Conservation (phyloP, 1,139 yeast genomes). For the Yamadazyma sp. region DNA sequence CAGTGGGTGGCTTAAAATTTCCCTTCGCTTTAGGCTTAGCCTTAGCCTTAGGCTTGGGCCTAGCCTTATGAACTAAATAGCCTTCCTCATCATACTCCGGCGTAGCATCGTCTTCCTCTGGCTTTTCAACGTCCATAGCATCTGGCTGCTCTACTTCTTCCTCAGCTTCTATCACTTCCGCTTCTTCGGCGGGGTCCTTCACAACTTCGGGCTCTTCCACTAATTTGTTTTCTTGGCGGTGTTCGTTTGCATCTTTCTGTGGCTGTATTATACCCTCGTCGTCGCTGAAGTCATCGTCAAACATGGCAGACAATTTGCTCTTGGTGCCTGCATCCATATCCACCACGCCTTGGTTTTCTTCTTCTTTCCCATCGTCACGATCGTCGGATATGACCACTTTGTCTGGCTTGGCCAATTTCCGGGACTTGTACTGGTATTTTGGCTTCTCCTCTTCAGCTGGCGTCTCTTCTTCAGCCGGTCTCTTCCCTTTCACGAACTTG, state of each 20-base stretch:
- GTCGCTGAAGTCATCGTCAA: conserved; percentile 19
- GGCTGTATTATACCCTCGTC: conserved; percentile 12
- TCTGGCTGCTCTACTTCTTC: conserved; percentile 4
- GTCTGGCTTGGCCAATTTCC: conserved; percentile 35
- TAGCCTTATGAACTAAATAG: conserved; percentile 31
- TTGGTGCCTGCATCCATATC: conserved; percentile 6
- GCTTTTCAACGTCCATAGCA: conserved; percentile 6
- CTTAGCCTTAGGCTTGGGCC: conserved; percentile 13
- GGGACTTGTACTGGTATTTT: conserved; percentile 38
- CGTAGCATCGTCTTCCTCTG: conserved; percentile 2
- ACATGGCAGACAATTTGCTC: conserved; percentile 14
- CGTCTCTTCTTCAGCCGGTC: conserved; percentile 6
- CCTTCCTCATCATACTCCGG: conserved; percentile 42
- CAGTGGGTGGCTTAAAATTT: no score
- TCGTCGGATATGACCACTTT: conserved; percentile 36
- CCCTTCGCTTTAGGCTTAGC: background rate
- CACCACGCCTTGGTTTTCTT: background rate
- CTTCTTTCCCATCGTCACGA: conserved; percentile 13
- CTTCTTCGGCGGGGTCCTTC: conserved; percentile 10
- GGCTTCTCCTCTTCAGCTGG: conserved; percentile 12
- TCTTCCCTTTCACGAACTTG: conserved; percentile 3
- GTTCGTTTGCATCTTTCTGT: conserved; percentile 7
- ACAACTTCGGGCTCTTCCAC: conserved; percentile 6
- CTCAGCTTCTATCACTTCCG: conserved; percentile 3
- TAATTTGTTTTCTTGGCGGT: no score